A percentile compares a stretch with the other conserved stretches of the same genome.
phyloP scores from a whole-genome alignment of 2,329 filamentous ascomycete species.

The Ophiobolus disseminans region DNA sequence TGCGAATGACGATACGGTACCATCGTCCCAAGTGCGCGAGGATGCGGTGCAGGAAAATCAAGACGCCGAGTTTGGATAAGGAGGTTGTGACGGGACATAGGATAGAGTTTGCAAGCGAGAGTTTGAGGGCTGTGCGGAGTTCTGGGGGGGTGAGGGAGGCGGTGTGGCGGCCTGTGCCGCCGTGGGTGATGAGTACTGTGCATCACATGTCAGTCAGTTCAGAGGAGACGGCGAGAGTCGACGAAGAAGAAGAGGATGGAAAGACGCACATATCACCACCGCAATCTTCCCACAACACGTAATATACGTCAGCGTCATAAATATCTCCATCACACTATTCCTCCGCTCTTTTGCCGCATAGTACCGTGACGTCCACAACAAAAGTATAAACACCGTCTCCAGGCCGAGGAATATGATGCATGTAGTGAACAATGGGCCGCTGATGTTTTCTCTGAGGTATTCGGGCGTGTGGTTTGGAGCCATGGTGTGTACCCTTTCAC shows the following conservation, averaged over 20 bases:
- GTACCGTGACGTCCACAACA: constrained; percentile 24
- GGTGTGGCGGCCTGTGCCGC: constrained; percentile 25
- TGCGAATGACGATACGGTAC: constrained; percentile 16
- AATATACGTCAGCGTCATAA: constrained; percentile 29
- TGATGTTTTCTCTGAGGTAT: constrained; percentile 22
- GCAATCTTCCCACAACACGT: constrained; percentile 23
- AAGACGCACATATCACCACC: constrained; percentile 20
- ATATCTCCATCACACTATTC: constrained; percentile 20
- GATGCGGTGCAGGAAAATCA: constrained; percentile 23
- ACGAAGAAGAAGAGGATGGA: no score
- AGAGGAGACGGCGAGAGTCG: no score
- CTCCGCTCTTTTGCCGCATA: constrained; percentile 15
- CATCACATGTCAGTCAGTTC: no score
- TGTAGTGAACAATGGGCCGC: constrained; percentile 13
- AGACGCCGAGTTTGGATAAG: constrained; percentile 27
- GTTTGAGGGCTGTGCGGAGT: constrained; percentile 17
- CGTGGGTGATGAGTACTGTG: constrained; percentile 23
- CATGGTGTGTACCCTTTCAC: no score
- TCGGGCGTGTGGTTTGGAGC: neutral
- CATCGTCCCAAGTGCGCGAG: constrained; percentile 13
- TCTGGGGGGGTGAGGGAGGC: constrained; percentile 6
- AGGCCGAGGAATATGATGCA: constrained; percentile 25
- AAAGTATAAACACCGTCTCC: constrained; percentile 23
- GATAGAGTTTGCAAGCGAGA: constrained; percentile 20
- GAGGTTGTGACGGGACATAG: constrained; percentile 32